These are phyloP conservation scores for Paraleonurus japonicus DNA, from an alignment of 257 asterid species.

Conservation along the genomic window DNA sequence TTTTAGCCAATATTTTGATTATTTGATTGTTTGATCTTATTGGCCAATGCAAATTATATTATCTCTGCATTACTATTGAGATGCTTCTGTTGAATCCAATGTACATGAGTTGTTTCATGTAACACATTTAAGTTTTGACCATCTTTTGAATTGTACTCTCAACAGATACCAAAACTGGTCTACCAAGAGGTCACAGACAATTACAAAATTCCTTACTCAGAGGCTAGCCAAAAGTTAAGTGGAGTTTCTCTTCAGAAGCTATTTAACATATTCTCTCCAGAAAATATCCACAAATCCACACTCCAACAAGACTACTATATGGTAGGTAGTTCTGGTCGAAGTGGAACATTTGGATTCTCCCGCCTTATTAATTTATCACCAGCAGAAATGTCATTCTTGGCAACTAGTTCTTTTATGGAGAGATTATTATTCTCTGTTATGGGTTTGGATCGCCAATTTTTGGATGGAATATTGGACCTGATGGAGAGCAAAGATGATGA, in stretches of 20 bases:
- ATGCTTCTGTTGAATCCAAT: constrained; percentile 9
- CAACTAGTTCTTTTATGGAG: constrained; percentile 73
- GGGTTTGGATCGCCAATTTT: constrained; percentile 54
- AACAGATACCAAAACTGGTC: constrained; percentile 84
- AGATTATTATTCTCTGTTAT: constrained; percentile 61
- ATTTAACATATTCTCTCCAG: constrained; percentile 82
- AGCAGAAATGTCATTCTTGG: constrained; percentile 68
- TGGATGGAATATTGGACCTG: constrained; percentile 58
- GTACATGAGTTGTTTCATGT: background rate
- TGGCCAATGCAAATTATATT: constrained; percentile 8
- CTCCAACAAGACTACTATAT: constrained; percentile 34
- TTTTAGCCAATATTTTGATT: background rate
- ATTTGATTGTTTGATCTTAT: background rate
- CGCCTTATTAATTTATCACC: constrained; percentile 83
- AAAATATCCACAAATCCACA: constrained; percentile 56
- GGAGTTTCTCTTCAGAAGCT: constrained; percentile 46
- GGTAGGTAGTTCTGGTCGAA: constrained; percentile 37
- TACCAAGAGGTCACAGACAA: constrained; percentile 52
- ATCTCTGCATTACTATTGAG: constrained; percentile 14
- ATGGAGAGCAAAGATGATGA: constrained; percentile 57
- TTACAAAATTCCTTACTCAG: constrained; percentile 36
- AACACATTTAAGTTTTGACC: constrained; percentile 12
- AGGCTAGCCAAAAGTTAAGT: constrained; percentile 38
- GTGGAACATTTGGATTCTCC: constrained; percentile 80
- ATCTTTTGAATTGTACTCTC: constrained; percentile 23